phyloP scores from a whole-genome alignment of 2,329 filamentous ascomycete species.

The Bipolaris oryzae region DNA sequence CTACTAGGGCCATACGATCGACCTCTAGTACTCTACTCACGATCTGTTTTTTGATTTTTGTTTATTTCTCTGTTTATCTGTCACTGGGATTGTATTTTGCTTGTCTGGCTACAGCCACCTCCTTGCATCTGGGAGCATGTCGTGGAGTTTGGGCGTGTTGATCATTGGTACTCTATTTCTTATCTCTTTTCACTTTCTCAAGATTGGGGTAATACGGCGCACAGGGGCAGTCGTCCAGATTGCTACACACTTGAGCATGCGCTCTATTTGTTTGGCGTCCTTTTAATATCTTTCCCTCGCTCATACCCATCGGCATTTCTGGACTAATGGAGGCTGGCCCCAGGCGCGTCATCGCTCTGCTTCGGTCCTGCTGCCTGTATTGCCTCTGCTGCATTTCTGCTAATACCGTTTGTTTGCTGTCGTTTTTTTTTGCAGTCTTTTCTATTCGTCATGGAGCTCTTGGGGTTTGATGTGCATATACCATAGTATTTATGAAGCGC shows the following conservation, averaged over 20 bases:
- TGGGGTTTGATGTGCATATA: slow-evolving; percentile 44
- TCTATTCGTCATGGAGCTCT: slow-evolving; percentile 23
- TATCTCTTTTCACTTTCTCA: slow-evolving; percentile 22
- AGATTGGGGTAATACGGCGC: slow-evolving; percentile 43
- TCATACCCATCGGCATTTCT: slow-evolving; percentile 46
- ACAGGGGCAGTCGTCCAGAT: slow-evolving; percentile 44
- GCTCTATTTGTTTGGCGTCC: slow-evolving; percentile 40
- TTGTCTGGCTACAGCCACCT: slow-evolving; percentile 31
- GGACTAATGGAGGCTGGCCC: slow-evolving; percentile 49
- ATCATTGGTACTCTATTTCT: slow-evolving; percentile 6
- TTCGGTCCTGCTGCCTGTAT: slow-evolving; percentile 31
- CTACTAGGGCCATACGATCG: slow-evolving; percentile 36
- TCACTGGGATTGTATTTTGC: slow-evolving; percentile 35
- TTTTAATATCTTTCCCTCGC: slow-evolving; percentile 47
- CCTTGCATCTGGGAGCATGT: slow-evolving; percentile 45
- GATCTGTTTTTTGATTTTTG: slow-evolving; percentile 28
- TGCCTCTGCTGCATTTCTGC: slow-evolving; percentile 26
- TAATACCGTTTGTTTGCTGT: slow-evolving; percentile 36
- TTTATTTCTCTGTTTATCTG: slow-evolving; percentile 28
- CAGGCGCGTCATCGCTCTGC: slow-evolving; percentile 38
- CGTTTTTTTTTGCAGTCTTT: slow-evolving; percentile 18
- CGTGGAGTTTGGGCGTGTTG: slow-evolving; percentile 12
- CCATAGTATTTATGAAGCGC: slow-evolving; percentile 42
- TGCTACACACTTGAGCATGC: slow-evolving; percentile 43
- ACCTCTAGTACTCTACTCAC: slow-evolving; percentile 4